Percentiles rank a stretch among this genome's conserved stretches.
Evolutionary conservation across 1,284 basidiomycete species (phyloP).

Genomic region (Kalmanozyma brasiliensis): DNA sequence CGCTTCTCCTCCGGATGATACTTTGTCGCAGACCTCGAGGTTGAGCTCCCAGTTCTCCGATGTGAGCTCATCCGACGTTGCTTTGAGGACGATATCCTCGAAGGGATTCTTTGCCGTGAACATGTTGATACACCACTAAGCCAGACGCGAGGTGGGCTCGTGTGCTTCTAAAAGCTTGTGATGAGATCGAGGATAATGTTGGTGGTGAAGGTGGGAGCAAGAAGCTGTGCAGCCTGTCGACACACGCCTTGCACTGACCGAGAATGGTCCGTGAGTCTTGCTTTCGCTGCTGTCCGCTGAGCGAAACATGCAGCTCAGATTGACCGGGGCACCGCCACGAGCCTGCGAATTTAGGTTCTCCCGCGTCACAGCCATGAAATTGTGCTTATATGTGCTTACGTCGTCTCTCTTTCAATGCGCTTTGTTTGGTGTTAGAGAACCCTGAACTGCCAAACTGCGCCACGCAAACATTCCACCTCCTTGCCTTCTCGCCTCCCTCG

Average conservation of each 20-base stretch:
- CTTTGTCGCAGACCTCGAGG: slow-evolving; percentile 94
- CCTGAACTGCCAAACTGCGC: slow-evolving; percentile 24
- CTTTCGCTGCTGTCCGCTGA: slow-evolving; percentile 5
- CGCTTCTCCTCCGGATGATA: slow-evolving; percentile 80
- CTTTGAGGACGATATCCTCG: slow-evolving; percentile 92
- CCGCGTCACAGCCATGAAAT: slow-evolving; percentile 1
- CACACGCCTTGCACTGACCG: not conserved
- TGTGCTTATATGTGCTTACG: slow-evolving; percentile 25
- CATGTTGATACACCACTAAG: slow-evolving; percentile 39
- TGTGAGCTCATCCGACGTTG: slow-evolving; percentile 93
- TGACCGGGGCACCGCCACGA: slow-evolving; percentile 18
- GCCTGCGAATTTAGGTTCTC: no score
- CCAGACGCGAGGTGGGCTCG: not conserved
- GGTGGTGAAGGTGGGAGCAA: not conserved
- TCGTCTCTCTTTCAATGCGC: slow-evolving; percentile 1
- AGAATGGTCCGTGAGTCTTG: slow-evolving; percentile 18
- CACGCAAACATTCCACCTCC: not conserved
- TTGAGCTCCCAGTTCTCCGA: slow-evolving; percentile 96
- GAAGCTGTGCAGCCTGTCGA: not conserved
- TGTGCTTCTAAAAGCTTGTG: slow-evolving; percentile 1
- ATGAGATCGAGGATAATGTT: not conserved
- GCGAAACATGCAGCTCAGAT: slow-evolving; percentile 11
- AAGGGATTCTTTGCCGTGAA: slow-evolving; percentile 77
- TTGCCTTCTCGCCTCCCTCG: not conserved
- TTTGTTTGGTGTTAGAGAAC: slow-evolving; percentile 1